Evolutionary conservation across 139 green algal genomes (phyloP), one percentile per base, ranked within the genome.

Genomic region (Deuterostichococcus epilithicus): DNA sequence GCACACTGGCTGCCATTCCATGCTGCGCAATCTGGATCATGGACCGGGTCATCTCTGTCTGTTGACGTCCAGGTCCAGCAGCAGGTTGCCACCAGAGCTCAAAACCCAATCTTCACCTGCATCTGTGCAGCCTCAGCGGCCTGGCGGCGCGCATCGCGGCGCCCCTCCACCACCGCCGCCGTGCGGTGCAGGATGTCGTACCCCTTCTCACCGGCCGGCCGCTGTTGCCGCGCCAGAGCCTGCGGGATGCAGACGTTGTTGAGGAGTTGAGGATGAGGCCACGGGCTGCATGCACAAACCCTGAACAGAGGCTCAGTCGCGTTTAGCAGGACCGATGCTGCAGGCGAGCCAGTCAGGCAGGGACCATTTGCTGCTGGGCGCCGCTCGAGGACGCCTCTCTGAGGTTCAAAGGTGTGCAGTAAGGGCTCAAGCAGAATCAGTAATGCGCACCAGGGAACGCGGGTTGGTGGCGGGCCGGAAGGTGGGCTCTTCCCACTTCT

Each of bases 401-500:
- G 42, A 52, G 10, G 13, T 52, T 23, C 2, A 75, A 37, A 13
- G 32, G 5, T 20, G 37, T 22, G 42, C 35, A 26, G 25, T 8
- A 66, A 34, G 39, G n/a, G n/a, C n/a, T n/a, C n/a, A n/a, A n/a
- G n/a, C n/a, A n/a, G n/a, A n/a, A n/a, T n/a, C n/a, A n/a, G n/a
- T n/a, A n/a, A 3, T 32, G 30, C 72, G 10, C 47, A 77, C 79
- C 79, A 66, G 82, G 32, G 83, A 91, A 52, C 77, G 78, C 28
- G 74, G 37, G 75, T 90, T 86, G 67, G 94, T 90, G 60, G 68
- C 67, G 22, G 90, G 90, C 58, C 78, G 77, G 86, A 92, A 94
- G 32, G 78, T 88, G 68, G 86, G 83, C 39, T 83, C 68, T 32
- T 81, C 76, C 70, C 83, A 83, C 86, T 90, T 92, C 70, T 74